Evolutionary conservation across 129 eudicot species (phyloP).

Genomic region (Arctium minus): DNA sequence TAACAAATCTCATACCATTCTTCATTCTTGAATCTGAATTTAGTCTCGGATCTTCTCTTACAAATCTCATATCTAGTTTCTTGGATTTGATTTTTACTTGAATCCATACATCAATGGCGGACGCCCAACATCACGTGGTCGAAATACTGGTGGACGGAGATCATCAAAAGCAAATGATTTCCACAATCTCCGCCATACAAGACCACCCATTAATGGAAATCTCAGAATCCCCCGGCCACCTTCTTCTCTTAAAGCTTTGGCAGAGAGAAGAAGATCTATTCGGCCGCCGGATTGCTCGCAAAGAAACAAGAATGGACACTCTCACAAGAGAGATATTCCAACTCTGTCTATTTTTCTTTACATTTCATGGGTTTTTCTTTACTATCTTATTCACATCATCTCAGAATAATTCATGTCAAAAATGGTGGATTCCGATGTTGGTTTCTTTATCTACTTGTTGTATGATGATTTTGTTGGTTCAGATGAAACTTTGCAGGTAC

Average conservation of each 20-base stretch:
- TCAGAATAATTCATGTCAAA: constrained; percentile 18
- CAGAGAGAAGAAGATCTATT: constrained; percentile 71
- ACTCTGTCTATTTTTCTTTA: constrained; percentile 61
- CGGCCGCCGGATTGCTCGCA: constrained; percentile 35
- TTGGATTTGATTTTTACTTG: not conserved
- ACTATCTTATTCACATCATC: constrained; percentile 55
- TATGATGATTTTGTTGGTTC: constrained; percentile 51
- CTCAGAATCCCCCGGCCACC: constrained; percentile 82
- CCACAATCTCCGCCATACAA: constrained; percentile 38
- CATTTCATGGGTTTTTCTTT: constrained; percentile 60
- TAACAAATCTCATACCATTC: constrained; percentile 10
- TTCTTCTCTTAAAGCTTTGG: constrained; percentile 76
- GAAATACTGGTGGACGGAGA: constrained; percentile 60
- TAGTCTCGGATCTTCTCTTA: not conserved
- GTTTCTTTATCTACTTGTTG: constrained; percentile 37
- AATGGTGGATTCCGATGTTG: constrained; percentile 80
- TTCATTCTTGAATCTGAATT: not conserved
- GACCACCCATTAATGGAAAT: constrained; percentile 87
- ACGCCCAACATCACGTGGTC: constrained; percentile 41
- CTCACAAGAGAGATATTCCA: constrained; percentile 52
- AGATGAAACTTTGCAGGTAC: constrained; percentile 57
- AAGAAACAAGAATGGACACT: constrained; percentile 43
- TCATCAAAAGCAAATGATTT: constrained; percentile 36
- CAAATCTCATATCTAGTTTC: constrained; percentile 1
- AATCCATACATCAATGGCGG: constrained; percentile 43